These are phyloP conservation scores for Cystobasidium sp. DNA, from an alignment of 1,284 basidiomycete species.

Conservation along the genomic window DNA sequence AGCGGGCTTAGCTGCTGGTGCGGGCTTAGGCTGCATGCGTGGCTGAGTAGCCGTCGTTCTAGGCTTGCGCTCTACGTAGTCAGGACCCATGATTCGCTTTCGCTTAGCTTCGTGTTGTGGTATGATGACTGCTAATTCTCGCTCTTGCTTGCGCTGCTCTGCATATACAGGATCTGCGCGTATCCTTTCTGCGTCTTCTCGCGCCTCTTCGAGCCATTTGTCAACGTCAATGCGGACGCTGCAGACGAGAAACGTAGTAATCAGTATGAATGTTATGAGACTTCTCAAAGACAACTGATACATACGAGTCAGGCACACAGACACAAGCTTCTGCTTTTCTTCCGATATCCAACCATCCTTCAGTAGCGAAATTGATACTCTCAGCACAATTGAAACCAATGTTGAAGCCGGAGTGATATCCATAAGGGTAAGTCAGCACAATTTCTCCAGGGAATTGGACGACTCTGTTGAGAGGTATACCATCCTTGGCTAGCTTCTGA, in stretches of 20 bases:
- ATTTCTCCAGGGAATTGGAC: constrained; percentile 93
- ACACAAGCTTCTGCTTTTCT: constrained; percentile 77
- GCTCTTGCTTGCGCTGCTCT: constrained; percentile 44
- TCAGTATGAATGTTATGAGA: not conserved
- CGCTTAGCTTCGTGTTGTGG: constrained; percentile 43
- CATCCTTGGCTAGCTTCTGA: constrained; percentile 74
- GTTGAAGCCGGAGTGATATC: constrained; percentile 77
- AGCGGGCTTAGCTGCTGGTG: constrained; percentile 1
- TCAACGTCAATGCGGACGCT: constrained; percentile 93
- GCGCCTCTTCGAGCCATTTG: constrained; percentile 58
- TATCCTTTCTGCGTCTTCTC: constrained; percentile 44
- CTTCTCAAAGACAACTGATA: constrained; percentile 16
- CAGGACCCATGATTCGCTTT: constrained; percentile 26
- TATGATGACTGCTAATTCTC: constrained; percentile 44
- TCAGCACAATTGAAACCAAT: constrained; percentile 97
- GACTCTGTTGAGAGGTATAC: constrained; percentile 81
- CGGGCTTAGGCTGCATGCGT: constrained; percentile 31
- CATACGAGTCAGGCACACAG: constrained; percentile 80
- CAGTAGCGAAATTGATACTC: constrained; percentile 95
- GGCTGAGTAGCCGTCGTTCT: not conserved
- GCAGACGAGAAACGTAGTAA: not conserved
- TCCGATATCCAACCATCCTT: constrained; percentile 91
- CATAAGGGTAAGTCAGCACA: constrained; percentile 85
- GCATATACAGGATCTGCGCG: constrained; percentile 40
- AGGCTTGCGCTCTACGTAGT: constrained; percentile 44